Base-by-base conservation (phyloP, 805 yeast species). In the Tetrapisispora nanseiensis region DNA sequence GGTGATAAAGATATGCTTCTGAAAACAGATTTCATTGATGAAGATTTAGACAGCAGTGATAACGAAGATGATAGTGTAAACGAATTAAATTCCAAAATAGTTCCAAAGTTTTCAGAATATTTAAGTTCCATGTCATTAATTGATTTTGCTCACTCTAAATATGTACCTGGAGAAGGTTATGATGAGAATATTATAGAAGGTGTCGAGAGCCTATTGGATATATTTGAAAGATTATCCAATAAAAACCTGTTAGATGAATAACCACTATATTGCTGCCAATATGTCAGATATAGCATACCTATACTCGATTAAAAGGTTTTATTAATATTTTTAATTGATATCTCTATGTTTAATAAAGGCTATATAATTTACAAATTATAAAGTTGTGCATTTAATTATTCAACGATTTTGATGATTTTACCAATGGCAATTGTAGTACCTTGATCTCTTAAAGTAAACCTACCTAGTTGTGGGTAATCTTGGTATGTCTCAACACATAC, bases 381-480 rank as follows among this genome's bases (percentile, higher is more conserved):
- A 16, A 23, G 12, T 2, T 15, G 30, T 24, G 30, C 30, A 24
- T 35, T 35, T 23, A 21, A 19, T 48, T 51, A 61, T 47, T 75
- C 80, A 64, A 87, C 70, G 51, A 92, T 70, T 70, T 90, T 90
- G 46, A 95, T 85, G 57, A 92, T 86, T 69, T 90, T 89, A 69
- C 99, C 99, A 66, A 92, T 92, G 51, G 98, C 99, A 68, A 92
- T 89, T 41, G 98, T 92, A 49, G 80, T 80, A 62, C 97, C 98
- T 71, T 92, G 97, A 68, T 92, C 98, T 75, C 99, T 87, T 65
- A 92, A 76, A 23, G 98, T 92, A 67, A 92, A 92, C 69, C 99
- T 81, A 63, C 98, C 99, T 57, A 92, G 75, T 69, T 92, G 97
- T 52, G 90, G 97, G 62, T 89, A 86, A 61, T 86, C 94, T 53